phyloP scores from a whole-genome alignment of 1,284 basidiomycete genomes.

The Papiliotrema flavescens region DNA sequence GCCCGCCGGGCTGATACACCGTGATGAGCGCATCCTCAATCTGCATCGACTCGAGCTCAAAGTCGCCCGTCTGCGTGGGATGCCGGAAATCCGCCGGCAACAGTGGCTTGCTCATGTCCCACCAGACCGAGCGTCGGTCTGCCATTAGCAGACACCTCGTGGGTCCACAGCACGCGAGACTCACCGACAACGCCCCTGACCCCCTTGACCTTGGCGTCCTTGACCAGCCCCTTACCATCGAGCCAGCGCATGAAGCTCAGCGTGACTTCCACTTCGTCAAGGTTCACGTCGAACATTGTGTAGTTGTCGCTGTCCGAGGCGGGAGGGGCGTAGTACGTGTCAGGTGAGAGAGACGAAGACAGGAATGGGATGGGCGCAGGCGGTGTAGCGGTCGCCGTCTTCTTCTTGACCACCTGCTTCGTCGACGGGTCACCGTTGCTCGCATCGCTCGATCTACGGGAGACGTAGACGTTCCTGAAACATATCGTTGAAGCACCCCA shows the following conservation, averaged over 20 bases:
- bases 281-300: slow-evolving; percentile 83
- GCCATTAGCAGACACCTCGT: neutral
- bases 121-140: slow-evolving; percentile 88
- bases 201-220: slow-evolving; percentile 87
- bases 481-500: slow-evolving; percentile 95
- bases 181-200: slow-evolving; percentile 87
- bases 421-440: neutral
- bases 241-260: slow-evolving; percentile 91
- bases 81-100: slow-evolving; percentile 81
- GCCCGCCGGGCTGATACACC: slow-evolving; percentile 87
- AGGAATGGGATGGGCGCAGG: slow-evolving; percentile 38
- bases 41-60: slow-evolving; percentile 83
- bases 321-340: slow-evolving; percentile 30
- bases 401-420: slow-evolving; percentile 7
- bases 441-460: slow-evolving; percentile 60
- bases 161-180: slow-evolving; percentile 20
- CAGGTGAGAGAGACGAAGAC: slow-evolving; percentile 35
- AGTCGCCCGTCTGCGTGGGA: slow-evolving; percentile 71
- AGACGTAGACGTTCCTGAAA: slow-evolving; percentile 95
- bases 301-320: slow-evolving; percentile 56
- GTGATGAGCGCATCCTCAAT: slow-evolving; percentile 93
- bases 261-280: slow-evolving; percentile 94
- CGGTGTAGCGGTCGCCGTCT: slow-evolving; percentile 29
- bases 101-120: slow-evolving; percentile 73
- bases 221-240: slow-evolving; percentile 89